Evolutionary conservation across 164 flowering plant species (phyloP).

Genomic region (Tetracentron sinense): DNA sequence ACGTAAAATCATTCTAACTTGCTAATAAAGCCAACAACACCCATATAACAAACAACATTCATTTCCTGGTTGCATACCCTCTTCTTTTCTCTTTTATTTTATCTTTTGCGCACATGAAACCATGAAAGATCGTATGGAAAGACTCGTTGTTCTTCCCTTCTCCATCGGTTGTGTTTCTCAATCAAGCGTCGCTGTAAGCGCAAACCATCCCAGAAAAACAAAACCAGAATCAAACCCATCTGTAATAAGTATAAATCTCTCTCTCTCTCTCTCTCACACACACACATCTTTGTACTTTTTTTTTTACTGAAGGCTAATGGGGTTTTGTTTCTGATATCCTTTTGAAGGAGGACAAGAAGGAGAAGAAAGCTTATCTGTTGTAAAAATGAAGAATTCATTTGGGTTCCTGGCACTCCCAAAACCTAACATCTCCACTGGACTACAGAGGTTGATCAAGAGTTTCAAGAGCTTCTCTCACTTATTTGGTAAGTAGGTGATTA

Average conservation of each 20-base stretch:
- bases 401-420: conserved; percentile 43
- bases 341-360: conserved; percentile 32
- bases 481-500: conserved; percentile 48
- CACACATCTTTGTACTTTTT: neutral
- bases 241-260: conserved; percentile 18
- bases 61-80: conserved; percentile 10
- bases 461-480: conserved; percentile 71
- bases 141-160: conserved; percentile 62
- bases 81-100: conserved; percentile 1
- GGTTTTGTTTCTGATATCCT: neutral
- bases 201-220: conserved; percentile 26
- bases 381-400: conserved; percentile 42
- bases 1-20: conserved; percentile 45
- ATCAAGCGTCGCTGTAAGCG: conserved; percentile 39
- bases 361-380: conserved; percentile 36
- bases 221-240: conserved; percentile 22
- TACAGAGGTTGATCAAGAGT: conserved; percentile 60
- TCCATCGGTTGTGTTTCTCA: conserved; percentile 52
- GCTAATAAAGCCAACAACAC: conserved; percentile 31
- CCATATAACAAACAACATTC: conserved; percentile 30
- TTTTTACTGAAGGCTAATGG: neutral
- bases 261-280: conserved; percentile 9
- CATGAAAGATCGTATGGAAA: conserved; percentile 64
- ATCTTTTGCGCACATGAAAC: conserved; percentile 6
- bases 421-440: conserved; percentile 43